Base-by-base conservation (phyloP, 2,329 filamentous ascomycete species). In the Phialophora expanda region DNA sequence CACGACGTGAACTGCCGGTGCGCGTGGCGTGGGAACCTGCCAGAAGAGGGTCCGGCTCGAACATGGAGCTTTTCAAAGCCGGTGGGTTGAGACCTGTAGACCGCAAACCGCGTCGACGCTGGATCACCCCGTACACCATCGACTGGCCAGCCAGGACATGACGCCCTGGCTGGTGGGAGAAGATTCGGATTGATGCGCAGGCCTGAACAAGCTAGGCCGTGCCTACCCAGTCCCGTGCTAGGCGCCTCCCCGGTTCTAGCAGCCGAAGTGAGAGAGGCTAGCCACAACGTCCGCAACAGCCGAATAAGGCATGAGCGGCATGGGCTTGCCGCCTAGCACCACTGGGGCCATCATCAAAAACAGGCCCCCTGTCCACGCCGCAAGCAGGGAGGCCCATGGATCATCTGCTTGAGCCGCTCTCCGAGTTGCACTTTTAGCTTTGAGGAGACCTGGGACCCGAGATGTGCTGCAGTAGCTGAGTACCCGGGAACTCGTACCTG, bases 221-320 rank as follows among this genome's bases (percentile, higher is more conserved):
- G 48, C 48, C 48, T 17, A 24, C 28, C n/a, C n/a, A 48, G n/a
- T 20, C 44, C 22, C 2, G 14, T 55, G 26, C 58, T 48, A 58
- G 59, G 58, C 59, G 51, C 62, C 53, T 57, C 65, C 67, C 67
- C 67, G 67, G 67, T 69, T 69, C 65, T 67, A 58, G 58, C 59
- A 67, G 65, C 67, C 67, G 67, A 69, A 66, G 67, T 69, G 56
- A 67, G 66, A 64, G 67, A 61, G 64, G 67, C 67, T 67, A 69
- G 67, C 65, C 62, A 63, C 67, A 69, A 69, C 67, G 62, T 67
- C 58, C 41, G 62, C 46, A 57, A 48, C 63, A 66, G 61, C 67
- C 67, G 62, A 69, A 69, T 69, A 56, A 53, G 67, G 60, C 64
- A 65, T 66, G 56, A 66, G 56, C 50, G 66, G 53, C 63, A 64